Evolutionary conservation across 108 stramenopile genomes (phyloP).

Genomic region (Nitzschia putrida): DNA sequence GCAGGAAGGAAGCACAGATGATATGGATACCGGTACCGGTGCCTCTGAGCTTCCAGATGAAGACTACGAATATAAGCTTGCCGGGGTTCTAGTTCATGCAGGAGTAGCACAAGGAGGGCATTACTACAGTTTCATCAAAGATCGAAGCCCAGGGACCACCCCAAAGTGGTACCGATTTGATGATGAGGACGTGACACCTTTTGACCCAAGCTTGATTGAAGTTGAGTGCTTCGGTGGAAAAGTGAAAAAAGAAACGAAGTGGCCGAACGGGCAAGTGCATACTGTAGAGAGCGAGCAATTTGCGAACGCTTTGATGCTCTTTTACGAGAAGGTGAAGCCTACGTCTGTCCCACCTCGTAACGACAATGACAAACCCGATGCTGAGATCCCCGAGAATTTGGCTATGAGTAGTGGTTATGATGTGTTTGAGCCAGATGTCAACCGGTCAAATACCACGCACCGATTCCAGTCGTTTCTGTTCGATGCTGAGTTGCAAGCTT

Average conservation of each 20-base stretch:
- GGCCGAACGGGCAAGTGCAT: constrained; percentile 87
- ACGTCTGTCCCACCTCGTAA: constrained; percentile 33
- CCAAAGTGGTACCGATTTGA: constrained; percentile 95
- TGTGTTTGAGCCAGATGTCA: constrained; percentile 85
- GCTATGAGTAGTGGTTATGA: constrained; percentile 67
- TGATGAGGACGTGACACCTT: constrained; percentile 97
- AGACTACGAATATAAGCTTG: constrained; percentile 93
- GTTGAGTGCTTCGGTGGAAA: constrained; percentile 95
- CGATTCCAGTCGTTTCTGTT: constrained; percentile 88
- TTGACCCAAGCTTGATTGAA: constrained; percentile 87
- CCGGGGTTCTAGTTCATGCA: constrained; percentile 94
- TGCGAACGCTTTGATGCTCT: constrained; percentile 96
- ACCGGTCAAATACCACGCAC: constrained; percentile 77
- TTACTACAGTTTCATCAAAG: constrained; percentile 96
- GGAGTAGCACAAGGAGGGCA: constrained; percentile 98
- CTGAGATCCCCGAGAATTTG: constrained; percentile 14
- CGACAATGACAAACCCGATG: constrained; percentile 19
- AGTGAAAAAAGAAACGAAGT: constrained; percentile 89
- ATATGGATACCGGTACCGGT: constrained; percentile 41
- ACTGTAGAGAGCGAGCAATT: constrained; percentile 92
- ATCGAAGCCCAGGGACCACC: constrained; percentile 56
- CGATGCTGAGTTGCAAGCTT: constrained; percentile 86
- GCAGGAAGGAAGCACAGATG: constrained; percentile 34
- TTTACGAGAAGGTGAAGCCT: constrained; percentile 94
- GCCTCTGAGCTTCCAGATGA: constrained; percentile 50